Evolutionary conservation across 1,139 yeast genomes (phyloP), one percentile per base, ranked within the genome.

Genomic region (Blastobotrys arbuscula): DNA sequence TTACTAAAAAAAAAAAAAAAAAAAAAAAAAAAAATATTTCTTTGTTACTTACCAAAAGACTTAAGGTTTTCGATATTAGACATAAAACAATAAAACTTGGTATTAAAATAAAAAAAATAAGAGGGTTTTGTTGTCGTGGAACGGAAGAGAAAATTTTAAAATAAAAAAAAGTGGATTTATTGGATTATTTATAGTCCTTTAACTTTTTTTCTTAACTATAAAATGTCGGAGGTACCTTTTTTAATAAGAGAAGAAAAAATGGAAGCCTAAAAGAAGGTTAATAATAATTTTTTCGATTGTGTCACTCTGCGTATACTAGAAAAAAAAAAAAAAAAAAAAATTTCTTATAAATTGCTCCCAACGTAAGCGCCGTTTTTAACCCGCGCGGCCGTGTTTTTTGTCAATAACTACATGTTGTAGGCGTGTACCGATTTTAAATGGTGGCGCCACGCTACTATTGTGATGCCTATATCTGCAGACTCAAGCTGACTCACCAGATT

Each of bases 61-160:
- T 85, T 90, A 75, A 92, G 82, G 81, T 90, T 90, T 79, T 90
- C 95, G 82, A 90, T 87, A 58, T 74, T 63, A 61, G 71, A 70
- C 74, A 70, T 70, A 70, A 67, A 68, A 65, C 66, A 40, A 47
- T 40, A 44, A 26, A 39, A 19, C 18, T 38, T 20, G 38, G 38
- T 34, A 34, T 18, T 34, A 6, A 34, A 34, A 34, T 4, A 13
- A n/a, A 4, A 18, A 7, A 7, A 34, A 6, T 4, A 34, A 34
- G 13, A 34, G 18, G 7, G 8, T 34, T 12, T 34, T 34, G 38
- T 34, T 18, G 12, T 9, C 8, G 10, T 6, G 10, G n/a, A 19
- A 38, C 5, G n/a, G 26, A 7, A 20, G 10, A 20, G 26, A 21
- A 19, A 19, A 24, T n/a, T 34, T 15, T n/a, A 12, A 34, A n/a